These are phyloP conservation scores for Vanderwaltozyma yarrowii DNA, from an alignment of 805 yeast species.

Conservation along the genomic window DNA sequence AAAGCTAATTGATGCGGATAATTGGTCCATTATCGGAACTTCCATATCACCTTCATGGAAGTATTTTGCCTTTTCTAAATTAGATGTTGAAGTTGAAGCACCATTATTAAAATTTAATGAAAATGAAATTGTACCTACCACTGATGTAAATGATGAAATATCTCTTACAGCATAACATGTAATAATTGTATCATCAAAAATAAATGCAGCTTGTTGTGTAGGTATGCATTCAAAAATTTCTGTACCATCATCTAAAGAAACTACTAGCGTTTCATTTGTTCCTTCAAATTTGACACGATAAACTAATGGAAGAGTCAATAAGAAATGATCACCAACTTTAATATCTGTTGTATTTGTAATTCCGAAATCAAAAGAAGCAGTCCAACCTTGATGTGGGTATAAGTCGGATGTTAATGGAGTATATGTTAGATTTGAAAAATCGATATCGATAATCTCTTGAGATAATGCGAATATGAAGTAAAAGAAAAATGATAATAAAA, in stretches of 20 bases:
- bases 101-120: conserved; percentile 29
- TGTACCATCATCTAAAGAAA: conserved; percentile 18
- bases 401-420: conserved; percentile 7
- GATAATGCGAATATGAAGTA: conserved; percentile 3
- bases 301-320: conserved; percentile 23
- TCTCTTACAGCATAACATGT: conserved; percentile 22
- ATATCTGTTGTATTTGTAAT: conserved; percentile 13
- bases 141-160: conserved; percentile 9
- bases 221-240: conserved; percentile 26
- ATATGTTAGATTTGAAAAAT: conserved; percentile 8
- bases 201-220: conserved; percentile 30
- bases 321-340: conserved; percentile 20
- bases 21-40: conserved; percentile 13
- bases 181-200: conserved; percentile 21
- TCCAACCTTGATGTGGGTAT: conserved; percentile 29
- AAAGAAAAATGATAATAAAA: too few relatives aligned
- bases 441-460: conserved; percentile 6
- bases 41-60: conserved; percentile 23
- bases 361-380: conserved; percentile 22
- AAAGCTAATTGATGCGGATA: conserved; percentile 23
- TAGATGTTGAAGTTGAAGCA: conserved; percentile 24
- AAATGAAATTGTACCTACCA: conserved; percentile 25
- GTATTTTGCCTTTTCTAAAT: conserved; percentile 24
- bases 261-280: conserved; percentile 10
- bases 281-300: conserved; percentile 29